Base-by-base conservation (phyloP, 75 land plant genomes). In the Picea sitchensis region DNA sequence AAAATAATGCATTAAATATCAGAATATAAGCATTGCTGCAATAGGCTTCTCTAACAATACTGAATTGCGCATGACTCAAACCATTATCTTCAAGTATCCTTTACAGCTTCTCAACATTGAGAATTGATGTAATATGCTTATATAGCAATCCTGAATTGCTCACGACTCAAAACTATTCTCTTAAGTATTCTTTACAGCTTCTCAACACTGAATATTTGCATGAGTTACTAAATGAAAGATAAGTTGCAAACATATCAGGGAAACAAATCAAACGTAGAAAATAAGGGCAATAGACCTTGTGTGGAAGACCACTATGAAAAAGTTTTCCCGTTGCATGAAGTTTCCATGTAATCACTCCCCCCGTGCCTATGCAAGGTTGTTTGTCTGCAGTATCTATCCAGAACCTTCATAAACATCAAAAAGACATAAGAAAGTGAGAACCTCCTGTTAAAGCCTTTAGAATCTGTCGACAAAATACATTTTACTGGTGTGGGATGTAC, bases 341-440 rank as follows among this genome's bases (percentile, higher is more conserved):
- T 72, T 86, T 92, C 98, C 98, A 94, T 18, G 83, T 86, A 77
- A 92, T 79, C 91, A 89, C 88, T 58, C 98, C 98, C 14, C 96
- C 98, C 18, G 96, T 94, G 61, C 98, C 98, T 77, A 92, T 94
- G 83, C 98, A 96, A 44, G 98, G 98, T 73, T 96, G 98, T 77
- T 94, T 94, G 85, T 96, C 98, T 31, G 98, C 96, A 61, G 91
- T 89, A 71, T 96, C 96, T 77, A 94, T 88, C 96, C 96, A 96
- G 84, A 86, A 96, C 76, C 94, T 95, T 87, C 51, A 74, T 23
- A 79, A 76, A 30, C 34, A 76, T 31, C 54, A 7, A 44, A 71
- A 71, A 6, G 51, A 3, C 11, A 44, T 21, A 71, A 71, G 5
- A 18, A 38, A 71, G 20, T 71, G 12, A 71, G 51, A 18, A 51